These are phyloP conservation scores for Ziziphus jujuba DNA, from an alignment of 306 rosid species.

Conservation along the genomic window DNA sequence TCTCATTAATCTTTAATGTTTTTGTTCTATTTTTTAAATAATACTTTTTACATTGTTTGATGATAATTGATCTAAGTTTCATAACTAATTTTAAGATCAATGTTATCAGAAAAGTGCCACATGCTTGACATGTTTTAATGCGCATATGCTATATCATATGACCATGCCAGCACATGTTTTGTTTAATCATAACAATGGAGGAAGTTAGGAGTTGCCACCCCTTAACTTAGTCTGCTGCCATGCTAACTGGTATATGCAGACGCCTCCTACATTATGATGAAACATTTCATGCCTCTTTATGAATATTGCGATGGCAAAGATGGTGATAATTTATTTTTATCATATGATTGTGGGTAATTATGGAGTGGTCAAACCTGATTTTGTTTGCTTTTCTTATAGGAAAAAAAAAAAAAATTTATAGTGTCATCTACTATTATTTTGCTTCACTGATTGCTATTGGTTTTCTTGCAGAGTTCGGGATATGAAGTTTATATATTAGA, in stretches of 20 bases:
- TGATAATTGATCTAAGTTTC: too few species aligned
- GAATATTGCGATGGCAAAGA: constrained; percentile 15
- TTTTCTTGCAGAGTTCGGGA: constrained; percentile 79
- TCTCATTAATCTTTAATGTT: too few species aligned
- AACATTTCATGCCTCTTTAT: constrained; percentile 12
- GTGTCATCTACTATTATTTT: constrained; percentile 10
- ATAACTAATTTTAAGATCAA: too few species aligned
- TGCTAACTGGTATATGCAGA: constrained; percentile 20
- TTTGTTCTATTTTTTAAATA: too few species aligned
- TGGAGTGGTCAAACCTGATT: constrained; percentile 14
- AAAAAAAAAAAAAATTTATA: too few species aligned
- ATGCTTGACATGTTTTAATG: not conserved
- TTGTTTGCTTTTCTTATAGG: not conserved
- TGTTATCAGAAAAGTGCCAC: too few species aligned
- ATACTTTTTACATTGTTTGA: too few species aligned
- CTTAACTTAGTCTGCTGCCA: not conserved
- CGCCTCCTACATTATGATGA: not conserved
- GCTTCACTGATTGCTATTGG: constrained; percentile 36
- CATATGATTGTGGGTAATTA: constrained; percentile 15
- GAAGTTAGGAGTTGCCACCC: not conserved
- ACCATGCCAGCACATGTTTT: not conserved
- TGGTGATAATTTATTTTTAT: not conserved
- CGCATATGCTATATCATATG: not conserved
- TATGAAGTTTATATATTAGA: constrained; percentile 93
- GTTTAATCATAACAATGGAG: not conserved